Conservation (phyloP, 805 yeast genomes). For the Schizosaccharomyces osmophilus region DNA sequence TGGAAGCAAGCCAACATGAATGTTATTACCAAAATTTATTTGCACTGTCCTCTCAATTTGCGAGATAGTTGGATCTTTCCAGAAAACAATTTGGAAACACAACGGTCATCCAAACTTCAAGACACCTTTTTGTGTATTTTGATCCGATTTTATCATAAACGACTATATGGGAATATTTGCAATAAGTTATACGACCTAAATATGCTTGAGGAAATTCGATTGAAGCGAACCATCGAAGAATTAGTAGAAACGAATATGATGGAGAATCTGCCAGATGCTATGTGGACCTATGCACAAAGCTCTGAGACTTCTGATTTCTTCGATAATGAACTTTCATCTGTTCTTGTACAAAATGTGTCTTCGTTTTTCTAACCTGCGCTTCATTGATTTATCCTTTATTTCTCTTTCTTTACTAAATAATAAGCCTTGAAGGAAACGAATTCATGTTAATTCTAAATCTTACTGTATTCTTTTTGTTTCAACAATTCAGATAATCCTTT, state of each 20-base stretch:
- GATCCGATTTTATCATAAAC: not conserved
- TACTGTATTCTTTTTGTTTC: too few species aligned
- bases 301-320: not conserved
- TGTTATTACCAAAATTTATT: not conserved
- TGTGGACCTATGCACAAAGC: not conserved
- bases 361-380: too few species aligned
- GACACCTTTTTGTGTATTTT: not conserved
- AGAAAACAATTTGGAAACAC: not conserved
- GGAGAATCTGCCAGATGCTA: not conserved
- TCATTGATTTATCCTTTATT: not conserved
- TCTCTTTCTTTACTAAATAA: not conserved
- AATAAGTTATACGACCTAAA: not conserved
- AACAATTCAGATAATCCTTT: too few species aligned
- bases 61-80: not conserved
- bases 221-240: not conserved
- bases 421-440: not conserved
- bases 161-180: not conserved
- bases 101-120: not conserved
- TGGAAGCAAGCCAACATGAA: conserved; percentile 1
- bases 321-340: not conserved
- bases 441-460: not conserved
- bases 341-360: not conserved
- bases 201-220: not conserved
- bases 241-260: not conserved
- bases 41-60: not conserved